phyloP scores from a whole-genome alignment of 1,284 basidiomycete species.

The Trametes versicolor region DNA sequence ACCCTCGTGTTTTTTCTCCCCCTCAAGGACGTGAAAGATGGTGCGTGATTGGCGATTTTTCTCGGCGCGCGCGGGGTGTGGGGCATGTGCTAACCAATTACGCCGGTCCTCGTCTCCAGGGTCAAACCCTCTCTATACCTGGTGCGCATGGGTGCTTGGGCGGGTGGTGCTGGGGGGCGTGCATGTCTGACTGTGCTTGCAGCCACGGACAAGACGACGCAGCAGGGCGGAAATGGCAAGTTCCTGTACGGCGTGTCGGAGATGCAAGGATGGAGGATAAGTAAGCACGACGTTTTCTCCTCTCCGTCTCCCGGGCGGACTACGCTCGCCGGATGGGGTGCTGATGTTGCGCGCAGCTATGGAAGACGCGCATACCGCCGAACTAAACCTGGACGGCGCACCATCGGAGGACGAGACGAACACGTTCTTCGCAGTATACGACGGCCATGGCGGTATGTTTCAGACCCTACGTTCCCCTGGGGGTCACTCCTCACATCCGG shows the following conservation, averaged over 20 bases:
- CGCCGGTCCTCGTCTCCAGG: conserved; percentile 50
- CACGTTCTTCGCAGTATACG: conserved; percentile 96
- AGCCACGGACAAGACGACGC: conserved; percentile 90
- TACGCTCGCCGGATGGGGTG: neutral
- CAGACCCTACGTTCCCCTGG: conserved; percentile 12
- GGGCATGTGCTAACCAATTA: conserved; percentile 6
- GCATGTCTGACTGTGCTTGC: conserved; percentile 29
- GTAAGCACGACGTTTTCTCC: conserved; percentile 60
- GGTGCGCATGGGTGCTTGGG: conserved; percentile 51
- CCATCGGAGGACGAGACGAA: conserved; percentile 57
- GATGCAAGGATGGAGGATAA: conserved; percentile 99
- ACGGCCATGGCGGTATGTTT: conserved; percentile 92
- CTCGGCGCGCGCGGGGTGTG: neutral
- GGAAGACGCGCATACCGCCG: conserved; percentile 96
- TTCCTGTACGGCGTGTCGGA: conserved; percentile 89
- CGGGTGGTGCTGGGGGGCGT: neutral
- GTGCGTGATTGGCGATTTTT: conserved; percentile 34
- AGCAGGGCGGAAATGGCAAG: conserved; percentile 81
- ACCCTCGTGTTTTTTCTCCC: conserved; percentile 13
- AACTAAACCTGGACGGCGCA: conserved; percentile 72
- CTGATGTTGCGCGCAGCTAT: conserved; percentile 68
- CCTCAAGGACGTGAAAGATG: conserved; percentile 30
- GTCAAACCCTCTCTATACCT: conserved; percentile 79
- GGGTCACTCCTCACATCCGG: conserved; percentile 8
- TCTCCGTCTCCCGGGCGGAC: conserved; percentile 8